A percentile compares a stretch with the other conserved stretches of the same genome.
phyloP scores from a whole-genome alignment of 2,329 filamentous ascomycete genomes.

The Trichocomaceae sp. region DNA sequence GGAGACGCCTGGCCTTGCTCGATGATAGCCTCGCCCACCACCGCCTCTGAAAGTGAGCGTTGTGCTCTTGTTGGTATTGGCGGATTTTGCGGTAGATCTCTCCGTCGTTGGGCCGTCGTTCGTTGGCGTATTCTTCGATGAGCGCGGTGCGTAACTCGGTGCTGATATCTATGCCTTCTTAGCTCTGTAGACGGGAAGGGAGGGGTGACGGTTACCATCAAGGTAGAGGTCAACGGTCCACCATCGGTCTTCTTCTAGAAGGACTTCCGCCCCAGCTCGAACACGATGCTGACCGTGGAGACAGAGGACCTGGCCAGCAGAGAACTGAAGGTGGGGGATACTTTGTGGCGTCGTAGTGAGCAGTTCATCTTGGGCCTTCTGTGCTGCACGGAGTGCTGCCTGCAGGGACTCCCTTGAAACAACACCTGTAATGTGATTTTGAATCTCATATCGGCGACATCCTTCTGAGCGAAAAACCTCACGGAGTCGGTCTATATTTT shows the following conservation, averaged over 20 bases:
- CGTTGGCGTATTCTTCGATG: not conserved
- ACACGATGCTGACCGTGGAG: not conserved
- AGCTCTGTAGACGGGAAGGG: too few relatives aligned
- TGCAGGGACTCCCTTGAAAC: not conserved
- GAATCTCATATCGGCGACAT: not conserved
- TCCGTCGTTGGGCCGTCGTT: not conserved
- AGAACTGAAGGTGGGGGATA: not conserved
- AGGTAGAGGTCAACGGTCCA: not conserved
- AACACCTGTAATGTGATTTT: not conserved
- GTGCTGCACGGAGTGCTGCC: not conserved
- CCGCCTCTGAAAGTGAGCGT: not conserved
- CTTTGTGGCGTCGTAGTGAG: not conserved
- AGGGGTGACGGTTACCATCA: not conserved
- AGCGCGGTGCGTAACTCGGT: not conserved
- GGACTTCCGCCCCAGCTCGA: not conserved
- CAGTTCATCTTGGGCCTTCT: not conserved
- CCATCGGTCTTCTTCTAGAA: not conserved
- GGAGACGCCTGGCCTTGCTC: not conserved
- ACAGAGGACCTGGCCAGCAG: not conserved
- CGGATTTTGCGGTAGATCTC: not conserved
- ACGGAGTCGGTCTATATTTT: not conserved
- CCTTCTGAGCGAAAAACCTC: not conserved
- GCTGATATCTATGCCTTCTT: not conserved
- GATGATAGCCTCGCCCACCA: not conserved
- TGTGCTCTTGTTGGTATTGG: not conserved